Conservation (phyloP, 495 filamentous ascomycete species). For the Aspergillus baeticus region DNA sequence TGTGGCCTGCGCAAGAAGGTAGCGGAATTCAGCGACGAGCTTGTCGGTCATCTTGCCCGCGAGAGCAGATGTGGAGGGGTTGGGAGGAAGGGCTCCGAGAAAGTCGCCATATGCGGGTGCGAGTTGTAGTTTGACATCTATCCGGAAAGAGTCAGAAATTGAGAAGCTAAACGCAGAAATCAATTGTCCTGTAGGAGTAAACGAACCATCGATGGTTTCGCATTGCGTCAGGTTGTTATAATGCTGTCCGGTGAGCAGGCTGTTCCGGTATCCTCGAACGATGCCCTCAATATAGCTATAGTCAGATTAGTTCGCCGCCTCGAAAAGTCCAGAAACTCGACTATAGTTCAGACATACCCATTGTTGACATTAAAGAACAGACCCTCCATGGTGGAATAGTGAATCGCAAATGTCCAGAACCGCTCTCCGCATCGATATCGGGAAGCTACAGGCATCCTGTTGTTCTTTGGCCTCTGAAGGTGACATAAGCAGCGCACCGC, state of each 20-base stretch:
- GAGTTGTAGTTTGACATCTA: slow-evolving; percentile 97
- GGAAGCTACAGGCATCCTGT: slow-evolving; percentile 1
- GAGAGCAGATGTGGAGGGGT: slow-evolving; percentile 92
- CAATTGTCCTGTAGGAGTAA: neutral
- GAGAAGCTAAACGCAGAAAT: neutral
- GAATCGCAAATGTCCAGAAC: slow-evolving; percentile 16
- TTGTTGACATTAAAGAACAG: slow-evolving; percentile 95
- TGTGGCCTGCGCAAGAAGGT: slow-evolving; percentile 86
- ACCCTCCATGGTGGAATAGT: slow-evolving; percentile 72
- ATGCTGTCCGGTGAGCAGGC: slow-evolving; percentile 83
- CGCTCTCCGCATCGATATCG: slow-evolving; percentile 16
- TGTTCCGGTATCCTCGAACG: slow-evolving; percentile 94
- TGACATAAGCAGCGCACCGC: slow-evolving; percentile 27
- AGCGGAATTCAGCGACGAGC: slow-evolving; percentile 95
- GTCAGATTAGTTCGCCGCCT: neutral
- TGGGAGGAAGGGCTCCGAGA: slow-evolving; percentile 89
- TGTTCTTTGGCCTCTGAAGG: slow-evolving; percentile 2
- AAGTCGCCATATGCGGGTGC: slow-evolving; percentile 96
- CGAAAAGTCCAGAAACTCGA: neutral
- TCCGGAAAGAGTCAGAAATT: slow-evolving; percentile 1
- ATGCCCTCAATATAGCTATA: slow-evolving; percentile 91
- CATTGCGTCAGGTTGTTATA: slow-evolving; percentile 97
- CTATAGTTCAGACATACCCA: slow-evolving; percentile 56
- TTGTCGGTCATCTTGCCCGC: slow-evolving; percentile 96
- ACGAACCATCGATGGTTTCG: slow-evolving; percentile 92